These are phyloP conservation scores for Pseudogymnoascus sp. DNA, from an alignment of 2,329 filamentous ascomycete genomes.

Conservation along the genomic window DNA sequence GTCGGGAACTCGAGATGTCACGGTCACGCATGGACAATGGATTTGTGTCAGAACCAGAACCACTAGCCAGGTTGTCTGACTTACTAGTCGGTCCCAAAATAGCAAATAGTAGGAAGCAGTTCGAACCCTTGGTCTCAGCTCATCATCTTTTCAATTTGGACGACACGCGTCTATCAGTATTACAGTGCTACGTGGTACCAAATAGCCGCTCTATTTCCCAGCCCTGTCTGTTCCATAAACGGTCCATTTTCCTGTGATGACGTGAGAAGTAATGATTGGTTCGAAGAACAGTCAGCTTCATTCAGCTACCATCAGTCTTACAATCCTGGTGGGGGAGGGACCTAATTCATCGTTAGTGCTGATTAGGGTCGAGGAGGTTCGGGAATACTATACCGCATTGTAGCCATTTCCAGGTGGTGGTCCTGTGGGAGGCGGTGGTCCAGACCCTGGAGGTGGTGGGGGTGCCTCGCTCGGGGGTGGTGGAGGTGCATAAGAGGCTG, in stretches of 20 bases:
- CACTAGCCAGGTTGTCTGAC: constrained; percentile 3
- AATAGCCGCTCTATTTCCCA: neutral
- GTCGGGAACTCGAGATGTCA: neutral
- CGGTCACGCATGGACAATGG: neutral
- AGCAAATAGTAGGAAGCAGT: neutral
- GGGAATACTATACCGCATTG: constrained; percentile 40
- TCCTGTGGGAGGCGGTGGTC: constrained; percentile 52
- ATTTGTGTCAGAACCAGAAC: neutral
- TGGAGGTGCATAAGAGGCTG: constrained; percentile 46
- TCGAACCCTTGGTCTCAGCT: constrained; percentile 1
- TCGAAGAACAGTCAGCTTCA: neutral
- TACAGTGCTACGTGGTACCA: constrained; percentile 7
- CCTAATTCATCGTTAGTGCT: constrained; percentile 30
- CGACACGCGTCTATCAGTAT: constrained; percentile 5
- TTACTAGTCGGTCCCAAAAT: neutral
- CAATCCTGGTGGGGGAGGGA: constrained; percentile 51
- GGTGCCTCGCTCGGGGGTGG: constrained; percentile 54
- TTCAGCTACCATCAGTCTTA: constrained; percentile 24
- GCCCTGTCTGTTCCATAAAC: neutral
- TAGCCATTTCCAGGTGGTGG: constrained; percentile 51
- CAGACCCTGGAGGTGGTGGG: constrained; percentile 55
- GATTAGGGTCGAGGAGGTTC: constrained; percentile 16
- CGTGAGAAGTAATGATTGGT: neutral
- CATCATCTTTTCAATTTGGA: constrained; percentile 9
- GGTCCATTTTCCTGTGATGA: neutral